phyloP scores from a whole-genome alignment of 1,139 yeast genomes.

The Kazachstania sp. region DNA sequence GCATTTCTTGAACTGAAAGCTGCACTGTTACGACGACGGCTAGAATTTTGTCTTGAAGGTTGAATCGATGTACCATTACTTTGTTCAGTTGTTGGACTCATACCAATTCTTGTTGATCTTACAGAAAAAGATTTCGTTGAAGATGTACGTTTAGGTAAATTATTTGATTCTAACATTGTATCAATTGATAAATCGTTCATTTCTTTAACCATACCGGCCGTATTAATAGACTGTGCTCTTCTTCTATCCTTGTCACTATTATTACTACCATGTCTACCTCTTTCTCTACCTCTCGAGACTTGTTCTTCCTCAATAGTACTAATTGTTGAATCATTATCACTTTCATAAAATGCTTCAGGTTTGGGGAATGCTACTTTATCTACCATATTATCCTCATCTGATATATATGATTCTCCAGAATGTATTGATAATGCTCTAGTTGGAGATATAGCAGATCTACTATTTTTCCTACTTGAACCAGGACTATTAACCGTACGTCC shows the following conservation, averaged over 20 bases:
- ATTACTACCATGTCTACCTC: not conserved
- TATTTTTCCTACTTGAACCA: slow-evolving; percentile 7
- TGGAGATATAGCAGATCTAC: slow-evolving; percentile 15
- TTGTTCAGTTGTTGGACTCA: not conserved
- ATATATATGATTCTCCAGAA: slow-evolving; percentile 14
- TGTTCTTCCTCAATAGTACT: not conserved
- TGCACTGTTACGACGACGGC: slow-evolving; percentile 1
- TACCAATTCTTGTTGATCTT: not conserved
- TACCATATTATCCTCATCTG: slow-evolving; percentile 14
- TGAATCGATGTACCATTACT: not conserved
- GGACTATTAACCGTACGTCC: not conserved
- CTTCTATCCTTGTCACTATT: slow-evolving; percentile 1
- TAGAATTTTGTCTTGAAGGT: slow-evolving; percentile 1
- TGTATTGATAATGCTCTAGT: slow-evolving; percentile 10
- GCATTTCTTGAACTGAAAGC: not conserved
- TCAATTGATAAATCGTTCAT: slow-evolving; percentile 12
- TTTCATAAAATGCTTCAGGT: not conserved
- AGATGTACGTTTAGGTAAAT: not conserved
- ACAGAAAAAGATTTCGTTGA: slow-evolving; percentile 2
- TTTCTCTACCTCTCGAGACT: not conserved
- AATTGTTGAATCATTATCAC: not conserved
- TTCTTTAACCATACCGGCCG: not conserved
- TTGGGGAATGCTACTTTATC: slow-evolving; percentile 2
- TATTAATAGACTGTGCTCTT: slow-evolving; percentile 2
- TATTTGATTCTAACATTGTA: slow-evolving; percentile 13